phyloP scores from a whole-genome alignment of 1,139 yeast species.

The Lodderomyces orthopsilosis region DNA sequence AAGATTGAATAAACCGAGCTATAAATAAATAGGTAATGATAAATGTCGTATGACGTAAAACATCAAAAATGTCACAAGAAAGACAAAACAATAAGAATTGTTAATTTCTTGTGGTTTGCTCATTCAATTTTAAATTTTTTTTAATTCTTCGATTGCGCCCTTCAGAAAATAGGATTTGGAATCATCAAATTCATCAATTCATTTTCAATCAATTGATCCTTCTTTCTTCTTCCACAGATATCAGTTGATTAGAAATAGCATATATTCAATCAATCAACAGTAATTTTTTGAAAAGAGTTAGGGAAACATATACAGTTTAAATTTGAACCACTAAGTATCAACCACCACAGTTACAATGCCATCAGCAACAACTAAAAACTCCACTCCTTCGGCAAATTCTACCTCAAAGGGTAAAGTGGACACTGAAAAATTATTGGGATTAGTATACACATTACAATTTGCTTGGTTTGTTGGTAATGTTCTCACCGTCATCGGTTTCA shows the following conservation, averaged over 20 bases:
- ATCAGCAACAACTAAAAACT: constrained; percentile 6
- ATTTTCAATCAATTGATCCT: no score
- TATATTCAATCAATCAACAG: neutral
- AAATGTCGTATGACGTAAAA: constrained; percentile 1
- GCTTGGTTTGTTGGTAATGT: constrained; percentile 74
- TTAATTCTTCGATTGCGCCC: neutral
- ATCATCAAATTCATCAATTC: neutral
- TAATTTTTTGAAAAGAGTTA: neutral
- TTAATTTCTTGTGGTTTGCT: neutral
- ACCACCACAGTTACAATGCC: constrained; percentile 5
- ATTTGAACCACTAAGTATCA: no score
- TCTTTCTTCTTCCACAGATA: neutral
- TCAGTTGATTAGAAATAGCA: neutral
- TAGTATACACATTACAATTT: constrained; percentile 45
- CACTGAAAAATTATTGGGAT: constrained; percentile 12
- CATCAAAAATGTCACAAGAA: neutral
- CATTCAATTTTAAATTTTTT: no score
- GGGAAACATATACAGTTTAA: neutral
- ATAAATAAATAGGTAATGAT: neutral
- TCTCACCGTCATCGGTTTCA: constrained; percentile 53
- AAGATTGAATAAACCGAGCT: neutral
- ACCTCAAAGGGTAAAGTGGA: constrained; percentile 11
- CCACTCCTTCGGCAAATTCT: constrained; percentile 9
- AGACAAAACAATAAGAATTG: neutral
- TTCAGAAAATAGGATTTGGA: neutral